Conservation (phyloP, 2,329 filamentous ascomycete species). For the Trichophyton schoenleinii region DNA sequence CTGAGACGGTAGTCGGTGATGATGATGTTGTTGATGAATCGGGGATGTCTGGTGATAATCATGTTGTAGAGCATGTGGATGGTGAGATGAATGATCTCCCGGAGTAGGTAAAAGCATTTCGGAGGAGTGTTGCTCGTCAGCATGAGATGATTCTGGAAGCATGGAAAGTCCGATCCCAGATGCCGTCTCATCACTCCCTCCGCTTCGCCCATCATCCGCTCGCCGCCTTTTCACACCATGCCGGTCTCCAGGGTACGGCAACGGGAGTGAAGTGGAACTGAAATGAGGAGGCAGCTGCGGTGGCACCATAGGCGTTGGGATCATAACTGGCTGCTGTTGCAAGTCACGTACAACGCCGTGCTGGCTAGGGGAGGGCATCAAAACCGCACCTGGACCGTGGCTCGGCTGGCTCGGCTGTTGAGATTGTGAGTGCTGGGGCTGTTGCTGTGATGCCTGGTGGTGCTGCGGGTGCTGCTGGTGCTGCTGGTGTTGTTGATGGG, state of each 20-base stretch:
- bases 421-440: constrained; percentile 24
- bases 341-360: constrained; percentile 23
- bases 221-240: constrained; percentile 26
- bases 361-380: constrained; percentile 21
- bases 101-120: constrained; percentile 27
- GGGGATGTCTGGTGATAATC: constrained; percentile 30
- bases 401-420: constrained; percentile 17
- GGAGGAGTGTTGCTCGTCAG: constrained; percentile 22
- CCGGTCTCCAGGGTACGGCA: constrained; percentile 18
- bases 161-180: constrained; percentile 24
- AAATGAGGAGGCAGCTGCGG: constrained; percentile 27
- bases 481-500: constrained; percentile 23
- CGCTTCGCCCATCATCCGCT: constrained; percentile 21
- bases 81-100: constrained; percentile 20
- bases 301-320: constrained; percentile 15
- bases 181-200: constrained; percentile 18
- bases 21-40: constrained; percentile 55
- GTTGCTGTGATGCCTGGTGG: constrained; percentile 14
- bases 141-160: constrained; percentile 21
- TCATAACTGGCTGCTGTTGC: constrained; percentile 21
- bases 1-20: constrained; percentile 66
- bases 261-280: constrained; percentile 22
- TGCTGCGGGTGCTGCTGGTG: constrained; percentile 28
- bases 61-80: constrained; percentile 20
- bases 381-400: constrained; percentile 19